Evolutionary conservation across 1,284 basidiomycete species (phyloP).

Genomic region (Xerocomus cyaneibrunnescens): DNA sequence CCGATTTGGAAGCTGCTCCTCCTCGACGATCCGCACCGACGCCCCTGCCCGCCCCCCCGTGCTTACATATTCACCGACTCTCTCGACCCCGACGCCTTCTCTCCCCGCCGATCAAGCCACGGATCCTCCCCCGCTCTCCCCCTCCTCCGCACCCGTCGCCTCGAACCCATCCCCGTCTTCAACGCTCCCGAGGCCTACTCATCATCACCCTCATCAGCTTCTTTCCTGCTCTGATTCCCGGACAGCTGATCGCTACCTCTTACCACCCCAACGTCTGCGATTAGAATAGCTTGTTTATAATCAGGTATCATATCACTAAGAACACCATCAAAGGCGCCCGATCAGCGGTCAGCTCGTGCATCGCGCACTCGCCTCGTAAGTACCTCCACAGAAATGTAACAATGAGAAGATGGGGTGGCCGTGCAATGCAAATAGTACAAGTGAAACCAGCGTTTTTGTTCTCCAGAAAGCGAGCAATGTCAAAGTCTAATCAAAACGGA

Average conservation of each 20-base stretch:
- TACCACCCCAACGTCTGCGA: slow-evolving; percentile 12
- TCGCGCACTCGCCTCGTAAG: slow-evolving; percentile 22
- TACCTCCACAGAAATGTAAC: slow-evolving; percentile 26
- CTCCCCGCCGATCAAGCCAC: slow-evolving; percentile 19
- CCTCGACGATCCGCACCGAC: slow-evolving; percentile 37
- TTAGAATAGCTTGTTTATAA: slow-evolving; percentile 33
- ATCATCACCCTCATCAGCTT: slow-evolving; percentile 21
- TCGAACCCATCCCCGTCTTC: background rate
- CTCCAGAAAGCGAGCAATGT: slow-evolving; percentile 24
- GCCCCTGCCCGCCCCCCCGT: slow-evolving; percentile 16
- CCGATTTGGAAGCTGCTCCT: slow-evolving; percentile 16
- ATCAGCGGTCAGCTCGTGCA: slow-evolving; percentile 25
- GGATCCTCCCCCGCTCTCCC: slow-evolving; percentile 14
- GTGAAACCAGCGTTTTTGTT: slow-evolving; percentile 25
- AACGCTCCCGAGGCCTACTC: slow-evolving; percentile 19
- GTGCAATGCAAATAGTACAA: slow-evolving; percentile 39
- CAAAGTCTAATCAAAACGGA: slow-evolving; percentile 24
- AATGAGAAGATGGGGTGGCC: slow-evolving; percentile 19
- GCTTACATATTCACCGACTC: slow-evolving; percentile 31
- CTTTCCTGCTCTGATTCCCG: slow-evolving; percentile 20
- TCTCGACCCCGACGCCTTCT: slow-evolving; percentile 22
- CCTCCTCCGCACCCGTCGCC: slow-evolving; percentile 29
- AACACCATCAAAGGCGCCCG: slow-evolving; percentile 20
- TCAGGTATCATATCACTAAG: slow-evolving; percentile 35
- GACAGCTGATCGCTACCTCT: slow-evolving; percentile 18